phyloP scores from a whole-genome alignment of 805 yeast species.

The Metschnikowia sp. region DNA sequence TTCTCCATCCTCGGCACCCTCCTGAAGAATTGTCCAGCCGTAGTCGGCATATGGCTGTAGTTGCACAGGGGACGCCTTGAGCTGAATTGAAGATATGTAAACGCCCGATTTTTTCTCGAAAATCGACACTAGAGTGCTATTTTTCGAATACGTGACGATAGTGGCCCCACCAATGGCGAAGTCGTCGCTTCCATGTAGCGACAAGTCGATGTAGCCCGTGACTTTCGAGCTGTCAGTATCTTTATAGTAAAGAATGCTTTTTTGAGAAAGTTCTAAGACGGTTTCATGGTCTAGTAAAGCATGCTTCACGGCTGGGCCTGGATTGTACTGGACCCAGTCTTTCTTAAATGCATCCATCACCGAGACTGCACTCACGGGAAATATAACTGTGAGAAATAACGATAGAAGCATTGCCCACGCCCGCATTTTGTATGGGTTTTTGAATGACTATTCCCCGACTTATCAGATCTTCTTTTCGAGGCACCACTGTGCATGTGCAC shows the following conservation, averaged over 20 bases:
- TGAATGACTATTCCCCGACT: too few relatives aligned
- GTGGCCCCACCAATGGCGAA: constrained; percentile 6
- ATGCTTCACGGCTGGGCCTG: constrained; percentile 35
- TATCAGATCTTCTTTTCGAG: too few relatives aligned
- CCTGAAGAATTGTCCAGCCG: constrained; percentile 7
- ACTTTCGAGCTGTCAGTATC: constrained; percentile 23
- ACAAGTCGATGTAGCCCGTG: constrained; percentile 28
- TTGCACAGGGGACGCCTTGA: constrained; percentile 4
- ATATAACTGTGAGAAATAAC: background rate
- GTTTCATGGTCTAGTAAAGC: constrained; percentile 15
- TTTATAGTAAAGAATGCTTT: constrained; percentile 20
- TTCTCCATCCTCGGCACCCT: background rate
- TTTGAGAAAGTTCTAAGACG: constrained; percentile 23
- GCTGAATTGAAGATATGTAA: constrained; percentile 5
- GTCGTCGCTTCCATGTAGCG: constrained; percentile 8
- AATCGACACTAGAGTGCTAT: constrained; percentile 5
- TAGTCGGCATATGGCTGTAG: background rate
- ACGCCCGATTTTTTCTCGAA: constrained; percentile 13
- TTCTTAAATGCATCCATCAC: constrained; percentile 47
- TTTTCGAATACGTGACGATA: constrained; percentile 10
- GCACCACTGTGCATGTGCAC: too few relatives aligned
- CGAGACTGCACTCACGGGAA: constrained; percentile 3
- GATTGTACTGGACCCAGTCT: constrained; percentile 52
- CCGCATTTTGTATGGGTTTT: too few relatives aligned
- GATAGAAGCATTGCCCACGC: background rate